A percentile compares a stretch with the other conserved stretches of the same genome.
Conservation (phyloP, 2,329 filamentous ascomycete genomes). For the Fusarium pseudoanthophilum region DNA sequence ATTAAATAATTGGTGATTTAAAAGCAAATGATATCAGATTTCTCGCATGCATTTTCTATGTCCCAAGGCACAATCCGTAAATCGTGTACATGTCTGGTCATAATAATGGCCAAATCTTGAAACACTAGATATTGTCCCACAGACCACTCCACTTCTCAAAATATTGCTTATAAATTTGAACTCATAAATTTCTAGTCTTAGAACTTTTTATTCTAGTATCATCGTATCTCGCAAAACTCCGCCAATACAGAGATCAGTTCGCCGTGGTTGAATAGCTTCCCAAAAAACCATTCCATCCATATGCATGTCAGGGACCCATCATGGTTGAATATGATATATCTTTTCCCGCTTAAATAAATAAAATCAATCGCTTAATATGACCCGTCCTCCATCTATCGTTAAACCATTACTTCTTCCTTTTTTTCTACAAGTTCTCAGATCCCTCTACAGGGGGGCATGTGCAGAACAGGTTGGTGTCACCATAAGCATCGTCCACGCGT, state of each 20-base stretch:
- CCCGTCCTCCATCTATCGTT: slow-evolving; percentile 15
- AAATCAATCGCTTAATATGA: slow-evolving; percentile 24
- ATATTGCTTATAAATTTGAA: neutral
- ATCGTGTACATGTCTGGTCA: too few species aligned
- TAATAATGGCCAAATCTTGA: neutral
- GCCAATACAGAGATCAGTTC: slow-evolving; percentile 29
- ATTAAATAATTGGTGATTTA: slow-evolving; percentile 24
- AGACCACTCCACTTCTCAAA: neutral
- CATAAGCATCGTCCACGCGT: slow-evolving; percentile 88
- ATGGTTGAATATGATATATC: slow-evolving; percentile 42
- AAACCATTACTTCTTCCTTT: slow-evolving; percentile 21
- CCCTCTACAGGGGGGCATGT: slow-evolving; percentile 88
- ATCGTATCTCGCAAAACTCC: slow-evolving; percentile 30
- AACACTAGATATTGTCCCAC: neutral
- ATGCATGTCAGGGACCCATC: slow-evolving; percentile 26
- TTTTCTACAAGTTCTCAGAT: slow-evolving; percentile 48
- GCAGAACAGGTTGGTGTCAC: slow-evolving; percentile 94
- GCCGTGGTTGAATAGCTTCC: slow-evolving; percentile 37
- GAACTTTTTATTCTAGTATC: slow-evolving; percentile 21
- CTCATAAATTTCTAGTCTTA: slow-evolving; percentile 12
- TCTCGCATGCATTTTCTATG: neutral
- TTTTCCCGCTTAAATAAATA: slow-evolving; percentile 14
- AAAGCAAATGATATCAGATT: slow-evolving; percentile 33
- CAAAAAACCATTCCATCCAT: slow-evolving; percentile 31
- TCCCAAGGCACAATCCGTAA: neutral